These are phyloP conservation scores for Selenicereus undatus DNA, from an alignment of 148 eudicot genomes.

Conservation along the genomic window DNA sequence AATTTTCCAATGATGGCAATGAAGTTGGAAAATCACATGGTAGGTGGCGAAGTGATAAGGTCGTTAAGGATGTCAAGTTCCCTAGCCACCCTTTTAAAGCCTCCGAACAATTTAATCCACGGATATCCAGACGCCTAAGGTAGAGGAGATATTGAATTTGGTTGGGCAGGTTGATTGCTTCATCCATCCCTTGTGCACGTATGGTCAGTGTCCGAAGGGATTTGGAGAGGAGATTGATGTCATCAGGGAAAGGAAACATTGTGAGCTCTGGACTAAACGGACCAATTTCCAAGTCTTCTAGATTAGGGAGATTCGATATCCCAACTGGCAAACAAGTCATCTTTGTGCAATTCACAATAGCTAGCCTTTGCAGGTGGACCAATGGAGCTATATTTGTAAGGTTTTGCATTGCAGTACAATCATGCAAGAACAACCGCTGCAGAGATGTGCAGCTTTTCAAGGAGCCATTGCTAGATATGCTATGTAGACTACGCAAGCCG, in stretches of 20 bases:
- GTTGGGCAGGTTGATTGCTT: not conserved
- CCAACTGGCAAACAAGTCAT: not conserved
- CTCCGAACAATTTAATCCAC: not conserved
- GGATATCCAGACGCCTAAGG: not conserved
- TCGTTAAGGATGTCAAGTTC: too few relatives aligned
- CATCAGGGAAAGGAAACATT: not conserved
- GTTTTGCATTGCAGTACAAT: not conserved
- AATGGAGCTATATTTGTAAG: not conserved
- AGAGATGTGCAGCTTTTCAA: not conserved
- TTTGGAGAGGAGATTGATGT: not conserved
- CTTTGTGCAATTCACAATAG: not conserved
- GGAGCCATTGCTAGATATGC: too few relatives aligned
- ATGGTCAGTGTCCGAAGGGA: not conserved
- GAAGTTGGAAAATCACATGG: too few relatives aligned
- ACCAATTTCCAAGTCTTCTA: not conserved
- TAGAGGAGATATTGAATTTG: not conserved
- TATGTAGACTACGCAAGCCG: too few relatives aligned
- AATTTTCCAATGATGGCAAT: too few relatives aligned
- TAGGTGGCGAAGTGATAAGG: too few relatives aligned
- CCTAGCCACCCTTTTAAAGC: conserved; percentile 1
- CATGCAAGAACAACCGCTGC: not conserved
- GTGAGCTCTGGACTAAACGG: not conserved
- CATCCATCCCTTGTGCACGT: not conserved
- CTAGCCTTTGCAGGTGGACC: not conserved
- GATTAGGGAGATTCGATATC: not conserved